Percentiles rank a stretch among this genome's conserved stretches.
Conservation (phyloP, 129 eudicot species). For the Oenanthe sinensis region DNA sequence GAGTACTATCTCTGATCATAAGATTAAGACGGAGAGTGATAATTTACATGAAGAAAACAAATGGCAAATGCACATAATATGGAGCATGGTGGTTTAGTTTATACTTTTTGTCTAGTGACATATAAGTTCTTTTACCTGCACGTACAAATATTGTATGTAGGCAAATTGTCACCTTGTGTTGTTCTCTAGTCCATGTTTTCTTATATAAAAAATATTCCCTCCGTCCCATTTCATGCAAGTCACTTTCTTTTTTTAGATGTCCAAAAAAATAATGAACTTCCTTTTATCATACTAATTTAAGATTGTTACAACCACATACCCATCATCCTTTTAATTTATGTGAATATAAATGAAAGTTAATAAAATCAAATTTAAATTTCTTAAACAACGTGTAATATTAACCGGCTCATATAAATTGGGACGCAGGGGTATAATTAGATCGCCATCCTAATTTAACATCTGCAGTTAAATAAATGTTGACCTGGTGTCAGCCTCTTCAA, state of each 20-base stretch:
- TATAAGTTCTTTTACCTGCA: neutral
- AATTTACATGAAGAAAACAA: neutral
- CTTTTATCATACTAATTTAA: too few species aligned
- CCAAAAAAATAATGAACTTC: too few species aligned
- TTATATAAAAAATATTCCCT: neutral
- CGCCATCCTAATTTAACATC: neutral
- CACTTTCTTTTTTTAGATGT: too few species aligned
- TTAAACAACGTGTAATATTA: too few species aligned
- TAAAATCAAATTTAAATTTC: too few species aligned
- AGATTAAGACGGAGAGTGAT: neutral
- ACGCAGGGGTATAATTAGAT: too few species aligned
- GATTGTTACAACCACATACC: too few species aligned
- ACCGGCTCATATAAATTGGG: too few species aligned
- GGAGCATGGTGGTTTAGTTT: neutral
- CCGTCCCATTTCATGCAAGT: too few species aligned
- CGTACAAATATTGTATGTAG: neutral
- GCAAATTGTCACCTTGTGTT: constrained; percentile 1
- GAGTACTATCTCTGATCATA: neutral
- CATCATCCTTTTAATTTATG: too few species aligned
- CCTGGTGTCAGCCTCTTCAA: neutral
- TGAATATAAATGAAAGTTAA: too few species aligned
- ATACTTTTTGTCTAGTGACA: neutral
- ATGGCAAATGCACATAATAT: neutral
- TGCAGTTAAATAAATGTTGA: neutral
- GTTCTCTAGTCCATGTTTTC: neutral